Conservation (phyloP, 1,284 basidiomycete species). For the Clitocybe nebularis region DNA sequence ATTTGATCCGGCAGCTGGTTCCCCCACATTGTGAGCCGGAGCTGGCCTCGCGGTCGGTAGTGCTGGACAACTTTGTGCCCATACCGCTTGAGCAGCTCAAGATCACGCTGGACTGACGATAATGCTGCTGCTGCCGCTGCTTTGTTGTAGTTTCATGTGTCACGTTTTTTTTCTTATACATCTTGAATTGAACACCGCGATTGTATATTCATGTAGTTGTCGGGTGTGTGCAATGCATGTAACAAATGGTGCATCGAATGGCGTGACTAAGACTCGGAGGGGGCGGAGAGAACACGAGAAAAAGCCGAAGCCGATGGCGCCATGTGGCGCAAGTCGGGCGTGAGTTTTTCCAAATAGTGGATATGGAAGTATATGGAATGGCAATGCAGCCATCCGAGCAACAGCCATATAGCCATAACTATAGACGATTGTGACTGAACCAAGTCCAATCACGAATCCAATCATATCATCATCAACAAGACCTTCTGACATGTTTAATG, state of each 20-base stretch:
- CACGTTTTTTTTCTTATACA: conserved; percentile 26
- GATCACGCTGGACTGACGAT: conserved; percentile 80
- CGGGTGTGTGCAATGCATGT: neutral
- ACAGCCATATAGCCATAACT: neutral
- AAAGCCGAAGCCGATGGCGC: conserved; percentile 30
- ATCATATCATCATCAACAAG: too few relatives aligned
- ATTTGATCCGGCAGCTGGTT: conserved; percentile 88
- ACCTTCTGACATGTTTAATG: neutral
- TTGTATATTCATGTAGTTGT: conserved; percentile 7
- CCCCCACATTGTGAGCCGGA: conserved; percentile 88
- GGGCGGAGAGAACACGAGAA: too few relatives aligned
- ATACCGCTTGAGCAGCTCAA: conserved; percentile 92
- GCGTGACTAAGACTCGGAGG: conserved; percentile 15
- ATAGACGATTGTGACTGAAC: too few relatives aligned
- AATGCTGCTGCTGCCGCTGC: conserved; percentile 11
- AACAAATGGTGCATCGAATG: conserved; percentile 7
- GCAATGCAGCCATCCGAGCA: neutral
- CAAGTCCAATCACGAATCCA: conserved; percentile 9
- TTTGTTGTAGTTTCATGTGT: conserved; percentile 18
- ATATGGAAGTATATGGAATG: neutral
- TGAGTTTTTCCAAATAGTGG: neutral
- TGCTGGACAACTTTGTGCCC: conserved; percentile 88
- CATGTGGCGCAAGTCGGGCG: conserved; percentile 35
- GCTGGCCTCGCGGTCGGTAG: conserved; percentile 82
- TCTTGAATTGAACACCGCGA: conserved; percentile 26